phyloP scores from a whole-genome alignment of 148 eudicot genomes.

The Vaccinium vitisidaea region DNA sequence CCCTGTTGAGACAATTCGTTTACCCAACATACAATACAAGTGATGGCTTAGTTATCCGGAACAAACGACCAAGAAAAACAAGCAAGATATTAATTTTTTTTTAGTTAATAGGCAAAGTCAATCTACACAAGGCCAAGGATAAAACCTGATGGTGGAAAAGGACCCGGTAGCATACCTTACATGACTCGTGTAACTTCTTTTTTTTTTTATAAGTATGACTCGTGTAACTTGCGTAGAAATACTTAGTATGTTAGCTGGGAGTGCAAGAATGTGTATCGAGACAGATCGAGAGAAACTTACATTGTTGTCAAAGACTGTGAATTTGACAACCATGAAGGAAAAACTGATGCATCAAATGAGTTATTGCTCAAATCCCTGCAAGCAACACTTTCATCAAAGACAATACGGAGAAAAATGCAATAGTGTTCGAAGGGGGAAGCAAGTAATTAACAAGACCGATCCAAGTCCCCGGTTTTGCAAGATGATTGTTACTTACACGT shows the following conservation, averaged over 20 bases:
- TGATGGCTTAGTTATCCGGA: neutral
- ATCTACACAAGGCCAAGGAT: neutral
- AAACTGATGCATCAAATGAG: constrained; percentile 34
- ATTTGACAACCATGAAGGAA: constrained; percentile 48
- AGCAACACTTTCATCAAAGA: neutral
- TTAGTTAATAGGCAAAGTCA: neutral
- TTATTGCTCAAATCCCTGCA: constrained; percentile 70
- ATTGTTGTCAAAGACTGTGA: constrained; percentile 49
- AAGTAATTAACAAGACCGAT: neutral
- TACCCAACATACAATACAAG: neutral
- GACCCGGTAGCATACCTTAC: neutral
- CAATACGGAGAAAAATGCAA: neutral
- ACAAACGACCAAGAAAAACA: neutral
- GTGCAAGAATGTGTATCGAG: neutral
- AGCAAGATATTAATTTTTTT: too few species aligned
- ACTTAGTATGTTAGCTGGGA: neutral
- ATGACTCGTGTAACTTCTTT: too few species aligned
- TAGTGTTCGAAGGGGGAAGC: neutral
- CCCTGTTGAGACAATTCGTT: neutral
- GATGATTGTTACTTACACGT: constrained; percentile 20
- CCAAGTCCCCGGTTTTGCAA: neutral
- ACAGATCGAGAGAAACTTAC: constrained; percentile 32
- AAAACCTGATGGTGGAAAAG: neutral
- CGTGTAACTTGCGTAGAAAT: neutral
- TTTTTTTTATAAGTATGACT: neutral